Base-by-base conservation (phyloP, 2,329 filamentous ascomycete species). In the Aphanocladium album region DNA sequence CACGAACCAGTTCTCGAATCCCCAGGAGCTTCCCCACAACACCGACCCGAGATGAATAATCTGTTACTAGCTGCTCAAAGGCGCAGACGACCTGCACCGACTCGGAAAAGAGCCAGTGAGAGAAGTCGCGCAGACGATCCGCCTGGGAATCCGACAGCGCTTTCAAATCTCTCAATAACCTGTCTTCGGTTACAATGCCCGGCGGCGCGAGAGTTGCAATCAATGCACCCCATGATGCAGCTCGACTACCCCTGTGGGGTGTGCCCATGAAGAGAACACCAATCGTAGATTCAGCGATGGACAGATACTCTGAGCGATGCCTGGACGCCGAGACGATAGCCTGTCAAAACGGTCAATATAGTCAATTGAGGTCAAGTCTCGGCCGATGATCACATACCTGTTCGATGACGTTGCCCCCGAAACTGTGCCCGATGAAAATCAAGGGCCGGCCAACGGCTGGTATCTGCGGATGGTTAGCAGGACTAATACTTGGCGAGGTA, bases 91-190 rank as follows among this genome's bases (percentile, higher is more conserved):
- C 55, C 30, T 25, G 50, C 50, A 63, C 60, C 12, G 59, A 63
- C 37, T 63, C 55, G 25, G 37, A 52, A 25, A 59, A 60, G 23
- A 62, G 55, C 62, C 55, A 63, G 43, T 23, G 43, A 21, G 62
- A 61, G 41, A 63, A 63, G 35, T 61, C 62, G n/a, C 53, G 62
- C 27, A 63, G 59, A 57, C 62, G 62, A 60, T 63, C 62, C 23
- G 16, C 30, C 33, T 52, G 37, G 23, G 62, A 55, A 62, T 57
- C 61, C 12, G 33, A 58, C 14, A 35, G 25, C 33, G 51, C 43
- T 58, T 60, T 58, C 19, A 63, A 37, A 2, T 33, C 54, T 43
- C 49, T 60, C 21, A 61, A 49, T 19, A 63, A 23, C 19, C 58
- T 61, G 23, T 60, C 30, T 46, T 63, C 58, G 16, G 39, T 16